Percentiles rank a stretch among this genome's conserved stretches.
Evolutionary conservation across 192 early-diverging fungal genomes (phyloP).

Genomic region (Entomortierella lignicola): DNA sequence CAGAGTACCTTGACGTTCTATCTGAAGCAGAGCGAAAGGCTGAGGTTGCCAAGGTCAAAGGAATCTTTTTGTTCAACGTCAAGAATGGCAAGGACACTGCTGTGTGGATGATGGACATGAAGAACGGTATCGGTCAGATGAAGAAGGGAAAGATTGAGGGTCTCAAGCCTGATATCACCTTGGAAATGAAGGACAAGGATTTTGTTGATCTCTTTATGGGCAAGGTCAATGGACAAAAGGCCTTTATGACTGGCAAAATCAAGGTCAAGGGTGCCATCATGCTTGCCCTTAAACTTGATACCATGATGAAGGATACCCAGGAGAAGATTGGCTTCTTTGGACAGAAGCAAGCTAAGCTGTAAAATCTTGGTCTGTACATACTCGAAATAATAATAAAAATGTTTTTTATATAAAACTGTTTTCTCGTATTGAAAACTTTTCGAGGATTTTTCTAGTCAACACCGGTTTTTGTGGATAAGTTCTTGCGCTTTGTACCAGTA

Average conservation of each 20-base stretch:
- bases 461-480: constrained; percentile 17
- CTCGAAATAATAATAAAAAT: not conserved
- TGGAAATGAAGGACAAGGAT: constrained; percentile 82
- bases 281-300: constrained; percentile 80
- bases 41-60: constrained; percentile 69
- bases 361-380: constrained; percentile 26
- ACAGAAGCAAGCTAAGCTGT: constrained; percentile 64
- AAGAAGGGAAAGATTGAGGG: constrained; percentile 71
- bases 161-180: constrained; percentile 77
- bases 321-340: constrained; percentile 56
- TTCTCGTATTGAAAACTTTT: too few relatives aligned
- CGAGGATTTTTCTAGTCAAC: too few relatives aligned
- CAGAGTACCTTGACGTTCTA: constrained; percentile 40
- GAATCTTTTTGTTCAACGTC: constrained; percentile 89
- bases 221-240: constrained; percentile 90
- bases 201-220: constrained; percentile 89
- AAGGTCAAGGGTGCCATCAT: constrained; percentile 85
- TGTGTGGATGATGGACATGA: constrained; percentile 90
- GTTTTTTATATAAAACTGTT: not conserved
- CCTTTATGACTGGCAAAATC: constrained; percentile 92
- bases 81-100: constrained; percentile 77
- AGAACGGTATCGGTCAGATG: constrained; percentile 74
- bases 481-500: constrained; percentile 51
- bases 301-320: constrained; percentile 71
- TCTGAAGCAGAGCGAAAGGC: constrained; percentile 48